phyloP scores from a whole-genome alignment of 2,329 filamentous ascomycete genomes.

The Hypocreales sp. region DNA sequence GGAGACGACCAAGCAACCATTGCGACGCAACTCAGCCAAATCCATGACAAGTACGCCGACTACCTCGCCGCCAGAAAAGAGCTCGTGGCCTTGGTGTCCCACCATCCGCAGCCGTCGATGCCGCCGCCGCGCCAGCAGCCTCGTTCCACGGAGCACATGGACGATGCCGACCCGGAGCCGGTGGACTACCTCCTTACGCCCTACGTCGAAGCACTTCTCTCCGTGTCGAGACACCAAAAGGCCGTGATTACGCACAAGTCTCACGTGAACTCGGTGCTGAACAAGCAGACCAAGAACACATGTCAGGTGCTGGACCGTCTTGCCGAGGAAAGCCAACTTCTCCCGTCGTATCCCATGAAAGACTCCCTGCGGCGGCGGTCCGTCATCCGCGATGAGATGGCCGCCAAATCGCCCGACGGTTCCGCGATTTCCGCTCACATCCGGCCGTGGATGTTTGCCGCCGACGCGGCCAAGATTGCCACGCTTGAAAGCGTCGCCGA shows the following conservation, averaged over 20 bases:
- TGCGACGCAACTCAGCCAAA: conserved; percentile 24
- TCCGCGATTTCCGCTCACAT: conserved; percentile 26
- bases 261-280: conserved; percentile 33
- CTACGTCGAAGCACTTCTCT: conserved; percentile 37
- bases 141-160: conserved; percentile 3
- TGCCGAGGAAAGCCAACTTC: conserved; percentile 45
- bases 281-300: conserved; percentile 34
- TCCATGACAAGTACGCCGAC: conserved; percentile 36
- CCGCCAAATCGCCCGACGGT: conserved; percentile 17
- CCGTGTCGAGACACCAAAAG: conserved; percentile 40
- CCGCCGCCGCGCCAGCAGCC: conserved; percentile 7
- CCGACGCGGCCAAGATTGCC: conserved; percentile 42
- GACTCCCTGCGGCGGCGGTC: conserved; percentile 16
- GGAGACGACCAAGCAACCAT: conserved; percentile 13
- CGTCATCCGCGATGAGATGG: conserved; percentile 29
- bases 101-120: conserved; percentile 14
- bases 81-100: conserved; percentile 26
- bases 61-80: conserved; percentile 35
- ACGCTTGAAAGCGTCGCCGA: conserved; percentile 43
- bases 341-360: conserved; percentile 34
- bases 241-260: conserved; percentile 41
- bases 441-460: conserved; percentile 43
- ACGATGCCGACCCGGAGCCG: conserved; percentile 7
- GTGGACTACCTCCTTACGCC: conserved; percentile 33
- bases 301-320: conserved; percentile 35